Base-by-base conservation (phyloP, 2,329 filamentous ascomycete genomes). In the Lachnellula suecica region DNA sequence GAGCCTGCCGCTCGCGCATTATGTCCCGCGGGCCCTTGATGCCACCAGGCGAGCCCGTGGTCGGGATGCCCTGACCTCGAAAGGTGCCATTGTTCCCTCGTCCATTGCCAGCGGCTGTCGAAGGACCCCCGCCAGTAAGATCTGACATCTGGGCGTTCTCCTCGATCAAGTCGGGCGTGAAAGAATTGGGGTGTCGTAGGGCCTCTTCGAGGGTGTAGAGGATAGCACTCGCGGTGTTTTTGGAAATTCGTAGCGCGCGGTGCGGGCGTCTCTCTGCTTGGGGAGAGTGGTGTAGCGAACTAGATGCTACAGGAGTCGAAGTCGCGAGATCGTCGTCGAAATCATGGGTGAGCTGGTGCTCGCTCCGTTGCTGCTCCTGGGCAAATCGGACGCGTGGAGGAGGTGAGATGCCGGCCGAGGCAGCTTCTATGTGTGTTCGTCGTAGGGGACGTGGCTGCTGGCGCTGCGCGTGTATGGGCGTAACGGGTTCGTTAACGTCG, bases 91-190 rank as follows among this genome's bases (percentile, higher is more conserved):
- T 83, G 63, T 73, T 73, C 41, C 75, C 66, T 51, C 82, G 82
- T 75, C 84, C 83, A 66, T 74, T 74, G 60, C 81, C 81, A 66
- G 81, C 81, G 59, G 80, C 76, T 59, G 74, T 70, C 61, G 75
- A 72, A 63, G 79, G 75, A 59, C 77, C 74, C 64, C 77, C 76
- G 67, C 83, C 81, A 66, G 83, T 79, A 63, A 96, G 78, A 70
- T 96, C 92, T 63, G 92, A 88, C 92, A 99, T 97, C 65, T 84
- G 83, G 62, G 92, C 89, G 80, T 89, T 88, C 76, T 96, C 89
- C 78, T 99, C 94, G 56, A 86, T 80, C 62, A 86, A 74, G 71
- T 96, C 91, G 22, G 88, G 81, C 8, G 91, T 95, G 72, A 97
- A 95, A 44, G 84, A 77, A 60, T 91, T 82, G 2, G 93, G 91